phyloP scores from a whole-genome alignment of 352 stramenopile species.

The Poterioochromonas sp. region DNA sequence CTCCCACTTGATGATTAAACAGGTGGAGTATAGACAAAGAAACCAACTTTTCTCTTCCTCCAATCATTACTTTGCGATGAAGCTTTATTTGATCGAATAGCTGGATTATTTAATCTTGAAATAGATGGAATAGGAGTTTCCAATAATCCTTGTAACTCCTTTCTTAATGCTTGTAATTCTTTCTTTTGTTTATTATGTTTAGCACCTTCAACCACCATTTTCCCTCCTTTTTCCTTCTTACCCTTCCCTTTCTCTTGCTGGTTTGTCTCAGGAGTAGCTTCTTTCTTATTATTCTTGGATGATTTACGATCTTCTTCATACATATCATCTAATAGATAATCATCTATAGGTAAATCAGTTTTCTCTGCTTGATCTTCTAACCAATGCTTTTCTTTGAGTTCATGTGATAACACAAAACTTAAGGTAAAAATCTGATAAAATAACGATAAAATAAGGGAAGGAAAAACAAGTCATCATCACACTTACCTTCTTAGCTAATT shows the following conservation, averaged over 20 bases:
- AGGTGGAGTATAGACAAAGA: not conserved
- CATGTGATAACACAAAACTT: not conserved
- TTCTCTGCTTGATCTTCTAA: conserved; percentile 32
- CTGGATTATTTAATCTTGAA: not conserved
- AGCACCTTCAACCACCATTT: not conserved
- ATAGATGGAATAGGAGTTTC: not conserved
- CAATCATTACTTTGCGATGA: not conserved
- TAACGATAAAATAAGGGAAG: not conserved
- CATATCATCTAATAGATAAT: conserved; percentile 31
- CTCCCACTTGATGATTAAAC: no score
- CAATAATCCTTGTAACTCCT: not conserved
- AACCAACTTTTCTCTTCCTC: not conserved
- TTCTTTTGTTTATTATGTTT: not conserved
- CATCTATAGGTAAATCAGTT: conserved; percentile 36
- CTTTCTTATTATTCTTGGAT: not conserved
- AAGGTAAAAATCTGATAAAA: conserved; percentile 25
- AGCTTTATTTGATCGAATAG: not conserved
- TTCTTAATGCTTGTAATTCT: not conserved
- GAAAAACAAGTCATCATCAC: not conserved
- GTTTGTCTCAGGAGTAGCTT: no score
- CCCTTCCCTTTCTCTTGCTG: no score
- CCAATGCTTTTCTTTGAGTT: conserved; percentile 30
- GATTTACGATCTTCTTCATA: not conserved
- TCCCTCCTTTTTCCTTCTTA: not conserved
- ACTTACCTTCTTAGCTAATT: conserved; percentile 32